A percentile compares a stretch with the other conserved stretches of the same genome.
phyloP scores from a whole-genome alignment of 2,329 filamentous ascomycete genomes.

The Tricladium varicosporioides region DNA sequence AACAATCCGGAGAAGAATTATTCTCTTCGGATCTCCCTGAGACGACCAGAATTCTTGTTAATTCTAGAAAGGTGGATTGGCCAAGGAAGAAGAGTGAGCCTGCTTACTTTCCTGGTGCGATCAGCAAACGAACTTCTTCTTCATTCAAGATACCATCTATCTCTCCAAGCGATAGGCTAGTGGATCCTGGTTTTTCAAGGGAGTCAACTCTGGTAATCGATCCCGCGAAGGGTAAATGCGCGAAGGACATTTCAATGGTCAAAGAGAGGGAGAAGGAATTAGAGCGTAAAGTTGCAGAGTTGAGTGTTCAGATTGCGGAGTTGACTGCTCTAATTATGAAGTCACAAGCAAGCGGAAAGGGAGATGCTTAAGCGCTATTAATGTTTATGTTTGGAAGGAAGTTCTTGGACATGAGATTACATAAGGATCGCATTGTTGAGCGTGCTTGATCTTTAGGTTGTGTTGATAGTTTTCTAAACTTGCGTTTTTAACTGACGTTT shows the following conservation, averaged over 20 bases:
- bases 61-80: slow-evolving; percentile 10
- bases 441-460: no score
- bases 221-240: slow-evolving; percentile 9
- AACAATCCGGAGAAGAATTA: slow-evolving; percentile 14
- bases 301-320: slow-evolving; percentile 57
- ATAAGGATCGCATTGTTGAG: no score
- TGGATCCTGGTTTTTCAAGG: not conserved
- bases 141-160: not conserved
- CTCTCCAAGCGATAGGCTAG: not conserved
- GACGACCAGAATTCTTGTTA: slow-evolving; percentile 1
- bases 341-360: slow-evolving; percentile 52
- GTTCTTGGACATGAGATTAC: no score
- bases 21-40: slow-evolving; percentile 23
- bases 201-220: not conserved
- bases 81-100: not conserved
- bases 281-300: slow-evolving; percentile 53
- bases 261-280: slow-evolving; percentile 20
- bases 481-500: no score
- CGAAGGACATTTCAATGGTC: slow-evolving; percentile 13
- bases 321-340: slow-evolving; percentile 52
- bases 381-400: no score
- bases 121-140: not conserved
- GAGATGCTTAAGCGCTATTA: slow-evolving; percentile 42
- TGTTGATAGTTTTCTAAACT: no score
- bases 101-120: not conserved